These are phyloP conservation scores for Claviceps maximensis DNA, from an alignment of 2,329 filamentous ascomycete genomes.

Conservation along the genomic window DNA sequence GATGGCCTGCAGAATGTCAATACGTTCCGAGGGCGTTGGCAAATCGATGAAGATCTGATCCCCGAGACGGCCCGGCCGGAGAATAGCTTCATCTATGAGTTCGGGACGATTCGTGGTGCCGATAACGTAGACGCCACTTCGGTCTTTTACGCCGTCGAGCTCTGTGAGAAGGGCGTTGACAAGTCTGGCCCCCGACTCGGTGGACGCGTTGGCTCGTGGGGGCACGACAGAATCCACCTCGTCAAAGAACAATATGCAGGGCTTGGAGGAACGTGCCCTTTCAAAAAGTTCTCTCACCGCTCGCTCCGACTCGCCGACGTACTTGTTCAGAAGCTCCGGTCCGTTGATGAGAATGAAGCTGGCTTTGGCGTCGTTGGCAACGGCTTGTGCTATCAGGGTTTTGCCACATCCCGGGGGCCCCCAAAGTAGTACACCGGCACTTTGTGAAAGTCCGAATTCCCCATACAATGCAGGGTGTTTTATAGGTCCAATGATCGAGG, in stretches of 20 bases:
- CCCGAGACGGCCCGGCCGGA: constrained; percentile 79
- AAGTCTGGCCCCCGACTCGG: constrained; percentile 74
- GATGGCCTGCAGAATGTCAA: constrained; percentile 68
- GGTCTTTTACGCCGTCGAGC: constrained; percentile 69
- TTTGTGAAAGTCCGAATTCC: constrained; percentile 63
- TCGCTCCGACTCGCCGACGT: constrained; percentile 89
- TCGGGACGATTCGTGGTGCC: constrained; percentile 91
- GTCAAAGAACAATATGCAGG: constrained; percentile 96
- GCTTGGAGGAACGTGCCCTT: constrained; percentile 71
- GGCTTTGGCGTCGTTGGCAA: constrained; percentile 87
- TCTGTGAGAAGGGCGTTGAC: constrained; percentile 94
- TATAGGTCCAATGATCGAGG: constrained; percentile 84
- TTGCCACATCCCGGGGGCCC: constrained; percentile 95
- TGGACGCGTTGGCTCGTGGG: constrained; percentile 61
- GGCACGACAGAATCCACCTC: constrained; percentile 90
- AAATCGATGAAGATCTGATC: constrained; percentile 83
- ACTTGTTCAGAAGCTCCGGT: constrained; percentile 93
- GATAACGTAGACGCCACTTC: constrained; percentile 83
- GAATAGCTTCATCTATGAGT: constrained; percentile 91
- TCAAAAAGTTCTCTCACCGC: constrained; percentile 86
- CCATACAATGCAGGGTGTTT: constrained; percentile 65
- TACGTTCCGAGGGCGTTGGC: constrained; percentile 63
- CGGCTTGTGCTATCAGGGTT: constrained; percentile 88
- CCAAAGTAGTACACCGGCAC: constrained; percentile 86
- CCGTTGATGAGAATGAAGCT: constrained; percentile 99